Evolutionary conservation across 2,329 filamentous ascomycete genomes (phyloP).

Genomic region (Colletotrichum brevisporum): DNA sequence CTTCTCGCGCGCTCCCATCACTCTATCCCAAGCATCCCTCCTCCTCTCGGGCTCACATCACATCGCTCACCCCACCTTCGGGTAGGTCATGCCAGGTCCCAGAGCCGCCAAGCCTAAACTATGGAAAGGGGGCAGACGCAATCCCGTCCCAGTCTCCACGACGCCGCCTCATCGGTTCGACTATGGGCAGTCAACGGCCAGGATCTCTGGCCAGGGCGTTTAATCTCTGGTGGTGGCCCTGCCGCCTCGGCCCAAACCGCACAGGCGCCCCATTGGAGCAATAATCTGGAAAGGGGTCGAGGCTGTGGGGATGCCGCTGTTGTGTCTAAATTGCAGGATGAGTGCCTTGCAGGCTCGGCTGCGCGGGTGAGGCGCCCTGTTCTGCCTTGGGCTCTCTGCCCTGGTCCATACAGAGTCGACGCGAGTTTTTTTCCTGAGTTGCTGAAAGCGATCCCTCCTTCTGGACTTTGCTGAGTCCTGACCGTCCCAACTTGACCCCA

Average conservation of each 20-base stretch:
- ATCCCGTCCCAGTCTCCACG: conserved; percentile 27
- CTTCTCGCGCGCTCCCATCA: background rate
- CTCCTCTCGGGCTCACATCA: too few species aligned
- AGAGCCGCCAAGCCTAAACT: conserved; percentile 28
- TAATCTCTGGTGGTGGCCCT: conserved; percentile 23
- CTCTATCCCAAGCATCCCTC: too few species aligned
- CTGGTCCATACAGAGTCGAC: background rate
- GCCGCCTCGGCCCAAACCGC: conserved; percentile 2
- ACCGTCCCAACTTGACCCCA: conserved; percentile 23
- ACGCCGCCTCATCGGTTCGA: conserved; percentile 30
- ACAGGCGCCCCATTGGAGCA: conserved; percentile 27
- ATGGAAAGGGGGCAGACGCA: conserved; percentile 29
- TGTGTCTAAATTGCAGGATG: conserved; percentile 40
- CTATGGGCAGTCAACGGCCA: conserved; percentile 1
- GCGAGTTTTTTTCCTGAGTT: background rate
- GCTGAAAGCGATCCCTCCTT: background rate
- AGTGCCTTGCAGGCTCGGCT: conserved; percentile 33
- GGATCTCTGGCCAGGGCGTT: conserved; percentile 7
- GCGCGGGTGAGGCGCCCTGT: conserved; percentile 11
- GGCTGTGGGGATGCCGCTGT: conserved; percentile 33
- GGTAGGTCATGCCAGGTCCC: conserved; percentile 20
- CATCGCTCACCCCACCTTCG: conserved; percentile 12
- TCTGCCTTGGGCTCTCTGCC: background rate
- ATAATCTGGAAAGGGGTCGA: conserved; percentile 35
- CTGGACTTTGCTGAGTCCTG: background rate